phyloP scores from a whole-genome alignment of 345 rosid genomes.

The Lagerstroemia speciosa region DNA sequence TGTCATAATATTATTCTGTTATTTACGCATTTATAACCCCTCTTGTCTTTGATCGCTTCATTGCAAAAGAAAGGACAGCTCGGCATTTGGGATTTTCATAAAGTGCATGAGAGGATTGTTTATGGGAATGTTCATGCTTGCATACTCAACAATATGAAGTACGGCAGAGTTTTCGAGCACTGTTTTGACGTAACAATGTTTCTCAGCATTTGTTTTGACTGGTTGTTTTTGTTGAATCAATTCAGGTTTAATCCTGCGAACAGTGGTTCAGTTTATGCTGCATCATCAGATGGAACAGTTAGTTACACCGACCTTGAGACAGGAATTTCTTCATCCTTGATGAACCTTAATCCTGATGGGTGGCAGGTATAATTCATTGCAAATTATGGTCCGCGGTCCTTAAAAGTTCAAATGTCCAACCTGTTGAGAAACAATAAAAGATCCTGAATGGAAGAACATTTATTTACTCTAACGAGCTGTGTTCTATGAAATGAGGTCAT shows the following conservation, averaged over 20 bases:
- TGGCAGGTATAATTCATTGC: constrained; percentile 60
- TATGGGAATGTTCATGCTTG: constrained; percentile 75
- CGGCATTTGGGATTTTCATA: constrained; percentile 87
- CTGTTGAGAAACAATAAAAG: neutral
- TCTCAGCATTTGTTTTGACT: neutral
- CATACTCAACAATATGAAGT: constrained; percentile 88
- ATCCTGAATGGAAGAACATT: neutral
- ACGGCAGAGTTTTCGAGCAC: neutral
- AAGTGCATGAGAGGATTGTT: constrained; percentile 81
- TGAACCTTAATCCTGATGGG: constrained; percentile 85
- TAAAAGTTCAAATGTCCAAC: neutral
- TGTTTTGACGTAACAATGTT: neutral
- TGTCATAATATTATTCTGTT: neutral
- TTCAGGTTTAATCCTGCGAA: constrained; percentile 70
- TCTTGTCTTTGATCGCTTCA: constrained; percentile 2
- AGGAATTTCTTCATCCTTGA: constrained; percentile 65
- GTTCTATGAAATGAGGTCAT: neutral
- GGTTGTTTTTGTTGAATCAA: neutral
- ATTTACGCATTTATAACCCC: constrained; percentile 4
- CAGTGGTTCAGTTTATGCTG: constrained; percentile 67
- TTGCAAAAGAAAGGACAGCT: constrained; percentile 86
- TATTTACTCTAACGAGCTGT: neutral
- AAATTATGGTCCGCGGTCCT: neutral
- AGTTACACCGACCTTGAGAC: constrained; percentile 90
- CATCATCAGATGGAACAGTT: constrained; percentile 92